Percentiles rank a stretch among this genome's conserved stretches.
These are phyloP conservation scores for Hymenoscyphus fructigenus DNA, from an alignment of 2,329 filamentous ascomycete genomes.

Conservation along the genomic window DNA sequence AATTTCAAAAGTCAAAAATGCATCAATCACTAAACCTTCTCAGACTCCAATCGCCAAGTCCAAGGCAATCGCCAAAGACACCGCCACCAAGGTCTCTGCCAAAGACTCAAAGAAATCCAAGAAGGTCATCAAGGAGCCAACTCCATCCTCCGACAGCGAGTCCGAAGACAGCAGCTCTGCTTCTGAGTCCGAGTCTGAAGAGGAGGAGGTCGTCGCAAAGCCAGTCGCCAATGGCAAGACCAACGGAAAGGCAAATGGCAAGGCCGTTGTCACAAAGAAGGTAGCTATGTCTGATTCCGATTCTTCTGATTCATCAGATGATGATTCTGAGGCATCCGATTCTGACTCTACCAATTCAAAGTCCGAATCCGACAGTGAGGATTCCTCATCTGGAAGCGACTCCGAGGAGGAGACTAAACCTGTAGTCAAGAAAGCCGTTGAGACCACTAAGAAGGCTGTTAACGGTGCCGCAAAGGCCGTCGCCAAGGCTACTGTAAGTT, in stretches of 20 bases:
- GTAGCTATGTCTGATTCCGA: constrained; percentile 40
- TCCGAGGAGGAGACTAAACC: constrained; percentile 32
- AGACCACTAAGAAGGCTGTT: constrained; percentile 30
- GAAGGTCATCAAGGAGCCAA: constrained; percentile 42
- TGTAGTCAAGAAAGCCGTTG: constrained; percentile 30
- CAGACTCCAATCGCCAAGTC: constrained; percentile 65
- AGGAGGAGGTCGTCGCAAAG: constrained; percentile 30
- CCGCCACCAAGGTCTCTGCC: constrained; percentile 37
- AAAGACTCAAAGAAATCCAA: constrained; percentile 50
- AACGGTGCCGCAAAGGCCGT: constrained; percentile 34
- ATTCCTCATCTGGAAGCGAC: constrained; percentile 25
- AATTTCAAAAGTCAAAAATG: constrained; percentile 60
- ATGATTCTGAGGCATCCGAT: constrained; percentile 37
- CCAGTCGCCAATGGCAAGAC: constrained; percentile 35
- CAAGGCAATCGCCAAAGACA: constrained; percentile 63
- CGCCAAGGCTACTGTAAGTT: constrained; percentile 35
- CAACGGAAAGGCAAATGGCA: constrained; percentile 41
- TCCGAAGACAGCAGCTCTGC: constrained; percentile 31
- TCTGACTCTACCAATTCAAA: constrained; percentile 28
- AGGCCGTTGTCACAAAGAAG: constrained; percentile 36
- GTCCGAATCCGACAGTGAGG: constrained; percentile 34
- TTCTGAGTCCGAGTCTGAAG: constrained; percentile 36
- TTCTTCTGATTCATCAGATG: constrained; percentile 31
- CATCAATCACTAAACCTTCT: constrained; percentile 65
- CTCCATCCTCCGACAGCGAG: constrained; percentile 41